phyloP scores from a whole-genome alignment of 495 filamentous ascomycete species.

The Neurospora hispaniola region DNA sequence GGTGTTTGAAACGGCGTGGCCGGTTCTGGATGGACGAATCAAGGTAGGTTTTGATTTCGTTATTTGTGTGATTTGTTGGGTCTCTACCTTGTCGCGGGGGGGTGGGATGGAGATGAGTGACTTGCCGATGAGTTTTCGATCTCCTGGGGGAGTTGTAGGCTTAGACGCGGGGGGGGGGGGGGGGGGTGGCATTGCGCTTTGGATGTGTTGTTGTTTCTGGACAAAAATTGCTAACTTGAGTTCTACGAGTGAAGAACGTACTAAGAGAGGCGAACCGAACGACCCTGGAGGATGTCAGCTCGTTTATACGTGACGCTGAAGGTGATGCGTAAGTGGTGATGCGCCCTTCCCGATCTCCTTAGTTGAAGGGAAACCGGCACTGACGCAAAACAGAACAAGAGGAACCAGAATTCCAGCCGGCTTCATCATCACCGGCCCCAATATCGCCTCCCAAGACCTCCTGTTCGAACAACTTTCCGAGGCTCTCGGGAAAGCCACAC shows the following conservation, averaged over 20 bases:
- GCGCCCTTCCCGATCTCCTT: not conserved
- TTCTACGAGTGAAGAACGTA: conserved; percentile 26
- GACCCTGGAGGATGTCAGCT: conserved; percentile 51
- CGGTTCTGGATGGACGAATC: conserved; percentile 52
- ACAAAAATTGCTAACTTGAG: conserved; percentile 17
- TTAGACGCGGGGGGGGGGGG: not conserved
- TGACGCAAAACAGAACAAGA: not conserved
- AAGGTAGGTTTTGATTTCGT: conserved; percentile 39
- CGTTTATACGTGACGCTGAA: conserved; percentile 50
- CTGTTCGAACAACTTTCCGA: conserved; percentile 60
- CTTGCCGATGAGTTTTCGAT: not conserved
- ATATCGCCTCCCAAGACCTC: conserved; percentile 64
- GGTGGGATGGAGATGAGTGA: not conserved
- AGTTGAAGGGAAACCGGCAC: conserved; percentile 7
- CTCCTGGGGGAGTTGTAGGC: not conserved
- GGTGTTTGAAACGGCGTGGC: conserved; percentile 59
- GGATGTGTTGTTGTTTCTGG: not conserved
- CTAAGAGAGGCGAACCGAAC: conserved; percentile 51
- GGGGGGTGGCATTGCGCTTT: not conserved
- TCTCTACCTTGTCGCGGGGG: not conserved
- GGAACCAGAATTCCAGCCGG: conserved; percentile 55
- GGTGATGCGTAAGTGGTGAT: conserved; percentile 22
- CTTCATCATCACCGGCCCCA: conserved; percentile 78
- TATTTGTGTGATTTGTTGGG: not conserved
- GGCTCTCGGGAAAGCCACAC: conserved; percentile 35